Conservation (phyloP, 805 yeast genomes). For the Metschnikowia corniflorae region DNA sequence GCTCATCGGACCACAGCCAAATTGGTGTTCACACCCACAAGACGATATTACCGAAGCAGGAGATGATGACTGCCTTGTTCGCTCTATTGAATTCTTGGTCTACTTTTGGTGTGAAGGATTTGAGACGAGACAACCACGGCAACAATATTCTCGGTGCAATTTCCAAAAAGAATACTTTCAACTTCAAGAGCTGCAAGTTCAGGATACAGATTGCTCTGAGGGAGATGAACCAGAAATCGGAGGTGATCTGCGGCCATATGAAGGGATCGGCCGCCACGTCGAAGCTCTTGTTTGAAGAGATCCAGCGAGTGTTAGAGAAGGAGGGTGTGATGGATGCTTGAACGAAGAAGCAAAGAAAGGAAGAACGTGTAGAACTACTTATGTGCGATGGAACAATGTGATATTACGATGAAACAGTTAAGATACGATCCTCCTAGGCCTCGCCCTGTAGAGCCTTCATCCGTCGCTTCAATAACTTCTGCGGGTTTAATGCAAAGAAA, state of each 20-base stretch:
- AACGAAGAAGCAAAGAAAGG: no score
- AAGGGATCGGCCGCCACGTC: conserved; percentile 66
- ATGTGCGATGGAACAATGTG: background rate
- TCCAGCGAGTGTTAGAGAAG: conserved; percentile 59
- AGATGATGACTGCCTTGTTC: conserved; percentile 61
- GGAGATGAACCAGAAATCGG: conserved; percentile 44
- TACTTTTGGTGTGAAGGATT: conserved; percentile 61
- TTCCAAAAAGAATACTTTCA: conserved; percentile 56
- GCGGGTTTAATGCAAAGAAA: conserved; percentile 61
- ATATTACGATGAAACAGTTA: background rate
- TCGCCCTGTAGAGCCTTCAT: conserved; percentile 18
- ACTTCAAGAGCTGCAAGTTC: conserved; percentile 62
- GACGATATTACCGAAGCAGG: conserved; percentile 45
- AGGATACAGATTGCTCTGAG: conserved; percentile 48
- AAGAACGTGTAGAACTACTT: background rate
- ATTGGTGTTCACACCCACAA: conserved; percentile 32
- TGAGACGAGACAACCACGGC: conserved; percentile 42
- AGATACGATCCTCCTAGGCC: background rate
- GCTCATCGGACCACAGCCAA: conserved; percentile 21
- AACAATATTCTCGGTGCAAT: conserved; percentile 57
- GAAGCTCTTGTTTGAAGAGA: conserved; percentile 55
- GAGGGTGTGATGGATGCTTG: conserved; percentile 53
- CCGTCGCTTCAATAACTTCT: conserved; percentile 45
- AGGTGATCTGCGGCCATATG: conserved; percentile 55
- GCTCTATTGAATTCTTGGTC: conserved; percentile 66